Percentiles rank a stretch among this genome's conserved stretches.
phyloP scores from a whole-genome alignment of 2,329 filamentous ascomycete species.

The Volutella citrinella region DNA sequence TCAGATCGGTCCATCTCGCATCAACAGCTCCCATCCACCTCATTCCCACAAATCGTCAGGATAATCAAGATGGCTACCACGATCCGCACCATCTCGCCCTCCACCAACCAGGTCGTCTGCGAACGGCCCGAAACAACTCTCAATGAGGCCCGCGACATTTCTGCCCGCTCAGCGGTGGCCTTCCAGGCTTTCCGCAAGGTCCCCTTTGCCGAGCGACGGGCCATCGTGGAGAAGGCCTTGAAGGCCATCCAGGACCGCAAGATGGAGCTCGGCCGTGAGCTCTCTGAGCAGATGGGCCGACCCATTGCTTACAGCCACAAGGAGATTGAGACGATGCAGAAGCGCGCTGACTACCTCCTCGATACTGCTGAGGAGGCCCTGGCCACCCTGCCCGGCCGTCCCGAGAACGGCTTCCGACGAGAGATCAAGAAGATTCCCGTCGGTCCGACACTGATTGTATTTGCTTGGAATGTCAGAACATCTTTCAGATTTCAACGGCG shows the following conservation, averaged over 20 bases:
- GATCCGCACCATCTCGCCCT: conserved; percentile 80
- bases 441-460: conserved; percentile 81
- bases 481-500: no score
- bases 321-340: conserved; percentile 80
- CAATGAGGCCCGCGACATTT: conserved; percentile 58
- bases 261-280: conserved; percentile 75
- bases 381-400: conserved; percentile 73
- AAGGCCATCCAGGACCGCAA: conserved; percentile 65
- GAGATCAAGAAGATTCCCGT: conserved; percentile 85
- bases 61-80: conserved; percentile 56
- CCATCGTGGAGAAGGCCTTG: conserved; percentile 75
- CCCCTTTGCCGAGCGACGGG: conserved; percentile 67
- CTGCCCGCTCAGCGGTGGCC: conserved; percentile 67
- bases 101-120: conserved; percentile 78
- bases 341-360: conserved; percentile 78
- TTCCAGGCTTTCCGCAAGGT: conserved; percentile 75
- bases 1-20: no score
- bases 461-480: conserved; percentile 92
- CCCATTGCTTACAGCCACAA: conserved; percentile 81
- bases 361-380: conserved; percentile 78
- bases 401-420: conserved; percentile 81
- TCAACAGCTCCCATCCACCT: no score
- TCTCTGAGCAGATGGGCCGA: conserved; percentile 91
- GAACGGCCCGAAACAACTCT: conserved; percentile 71
- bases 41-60: no score